Evolutionary conservation across 257 asterid species (phyloP).

Genomic region (Gentiana macrophylla): DNA sequence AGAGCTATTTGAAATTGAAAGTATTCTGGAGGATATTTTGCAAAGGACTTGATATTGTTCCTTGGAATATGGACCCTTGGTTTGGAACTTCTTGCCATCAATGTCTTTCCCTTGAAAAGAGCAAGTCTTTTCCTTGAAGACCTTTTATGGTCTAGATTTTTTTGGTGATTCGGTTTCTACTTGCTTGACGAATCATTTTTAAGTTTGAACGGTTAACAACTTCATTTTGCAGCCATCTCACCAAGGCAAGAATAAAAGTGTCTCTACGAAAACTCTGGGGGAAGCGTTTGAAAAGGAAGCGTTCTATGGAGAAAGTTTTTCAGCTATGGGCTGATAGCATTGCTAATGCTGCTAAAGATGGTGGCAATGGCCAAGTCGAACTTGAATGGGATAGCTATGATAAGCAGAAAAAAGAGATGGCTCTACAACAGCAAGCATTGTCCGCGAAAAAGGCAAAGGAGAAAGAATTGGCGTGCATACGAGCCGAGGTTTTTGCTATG

Average conservation of each 20-base stretch:
- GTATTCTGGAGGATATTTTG: no score
- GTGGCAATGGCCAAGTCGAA: conserved; percentile 56
- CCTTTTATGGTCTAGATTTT: neutral
- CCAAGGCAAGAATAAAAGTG: conserved; percentile 51
- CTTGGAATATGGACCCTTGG: no score
- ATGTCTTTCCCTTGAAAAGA: neutral
- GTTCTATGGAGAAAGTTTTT: conserved; percentile 51
- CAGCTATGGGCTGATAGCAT: conserved; percentile 64
- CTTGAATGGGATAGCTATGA: conserved; percentile 86
- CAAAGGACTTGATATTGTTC: no score
- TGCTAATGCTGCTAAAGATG: conserved; percentile 69
- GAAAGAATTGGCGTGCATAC: conserved; percentile 31
- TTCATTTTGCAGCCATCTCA: conserved; percentile 41
- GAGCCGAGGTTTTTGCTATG: conserved; percentile 44
- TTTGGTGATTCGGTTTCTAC: neutral
- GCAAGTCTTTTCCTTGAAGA: neutral
- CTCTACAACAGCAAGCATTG: conserved; percentile 28
- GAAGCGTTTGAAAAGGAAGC: conserved; percentile 61
- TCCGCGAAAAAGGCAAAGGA: conserved; percentile 46
- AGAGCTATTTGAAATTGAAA: no score
- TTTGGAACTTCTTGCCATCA: no score
- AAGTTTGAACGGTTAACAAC: conserved; percentile 4
- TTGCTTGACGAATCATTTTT: neutral
- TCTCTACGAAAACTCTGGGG: conserved; percentile 58
- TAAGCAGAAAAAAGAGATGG: conserved; percentile 40